Conservation (phyloP, 139 green algal species). For the Auxenochlorella pyrenoidosa region DNA sequence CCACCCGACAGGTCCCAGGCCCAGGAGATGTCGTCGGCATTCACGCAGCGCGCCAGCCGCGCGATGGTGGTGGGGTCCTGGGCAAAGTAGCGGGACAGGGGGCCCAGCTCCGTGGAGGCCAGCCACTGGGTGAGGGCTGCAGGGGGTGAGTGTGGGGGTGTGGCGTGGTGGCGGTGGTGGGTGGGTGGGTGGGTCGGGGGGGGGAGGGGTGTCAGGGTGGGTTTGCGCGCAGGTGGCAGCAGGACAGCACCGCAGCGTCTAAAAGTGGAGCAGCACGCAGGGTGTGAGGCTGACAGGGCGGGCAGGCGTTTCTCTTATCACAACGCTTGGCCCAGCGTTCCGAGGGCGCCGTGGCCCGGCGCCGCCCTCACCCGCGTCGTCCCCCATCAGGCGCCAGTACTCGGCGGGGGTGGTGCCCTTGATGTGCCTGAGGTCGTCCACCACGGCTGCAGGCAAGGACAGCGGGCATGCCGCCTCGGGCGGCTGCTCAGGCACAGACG, state of each 20-base stretch:
- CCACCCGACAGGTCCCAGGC: constrained; percentile 2
- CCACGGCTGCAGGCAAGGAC: no score
- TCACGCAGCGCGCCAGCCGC: constrained; percentile 22
- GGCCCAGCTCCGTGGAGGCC: background rate
- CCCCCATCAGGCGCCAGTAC: constrained; percentile 17
- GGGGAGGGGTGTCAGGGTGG: no score
- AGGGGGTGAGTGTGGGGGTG: background rate
- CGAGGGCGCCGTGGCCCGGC: background rate
- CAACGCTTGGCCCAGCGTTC: no score
- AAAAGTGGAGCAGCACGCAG: no score
- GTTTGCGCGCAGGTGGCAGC: background rate
- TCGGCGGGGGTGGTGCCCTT: background rate
- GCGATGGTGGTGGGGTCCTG: background rate
- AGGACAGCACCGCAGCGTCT: no score
- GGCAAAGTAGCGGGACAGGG: constrained; percentile 30
- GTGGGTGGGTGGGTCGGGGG: no score
- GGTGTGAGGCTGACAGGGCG: no score
- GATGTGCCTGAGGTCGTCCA: background rate
- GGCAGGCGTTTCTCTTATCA: no score
- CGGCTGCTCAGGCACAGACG: no score
- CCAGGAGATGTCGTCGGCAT: constrained; percentile 1
- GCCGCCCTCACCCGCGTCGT: background rate
- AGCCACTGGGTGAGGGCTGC: constrained; percentile 31
- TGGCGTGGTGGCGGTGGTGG: no score
- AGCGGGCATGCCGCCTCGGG: no score